Percentiles rank a stretch among this genome's conserved stretches.
These are phyloP conservation scores for Pseudovirgaria hyperparasitica DNA, from an alignment of 2,329 filamentous ascomycete species.

Conservation along the genomic window DNA sequence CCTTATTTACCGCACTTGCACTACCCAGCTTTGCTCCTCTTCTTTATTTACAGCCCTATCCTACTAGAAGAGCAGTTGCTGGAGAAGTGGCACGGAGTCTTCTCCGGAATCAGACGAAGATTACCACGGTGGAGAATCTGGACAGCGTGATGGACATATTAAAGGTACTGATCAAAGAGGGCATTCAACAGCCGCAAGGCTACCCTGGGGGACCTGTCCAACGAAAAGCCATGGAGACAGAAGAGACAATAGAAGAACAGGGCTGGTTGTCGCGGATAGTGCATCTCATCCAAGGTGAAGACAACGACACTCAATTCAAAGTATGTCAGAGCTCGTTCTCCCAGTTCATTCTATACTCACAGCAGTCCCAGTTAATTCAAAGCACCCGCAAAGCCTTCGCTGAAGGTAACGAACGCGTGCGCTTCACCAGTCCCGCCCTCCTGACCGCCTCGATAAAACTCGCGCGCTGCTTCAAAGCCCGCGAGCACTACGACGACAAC, in stretches of 20 bases:
- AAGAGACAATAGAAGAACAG: slow-evolving; percentile 96
- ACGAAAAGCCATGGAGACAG: slow-evolving; percentile 70
- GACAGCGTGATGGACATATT: slow-evolving; percentile 82
- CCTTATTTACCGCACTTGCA: slow-evolving; percentile 90
- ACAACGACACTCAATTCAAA: slow-evolving; percentile 91
- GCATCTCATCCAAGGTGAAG: slow-evolving; percentile 67
- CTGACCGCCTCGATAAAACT: slow-evolving; percentile 85
- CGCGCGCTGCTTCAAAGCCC: slow-evolving; percentile 73
- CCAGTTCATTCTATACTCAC: slow-evolving; percentile 53
- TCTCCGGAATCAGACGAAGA: slow-evolving; percentile 68
- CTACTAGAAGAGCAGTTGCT: slow-evolving; percentile 79
- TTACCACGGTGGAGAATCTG: slow-evolving; percentile 65
- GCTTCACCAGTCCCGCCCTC: slow-evolving; percentile 86
- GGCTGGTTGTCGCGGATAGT: slow-evolving; percentile 90
- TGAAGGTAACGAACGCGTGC: slow-evolving; percentile 89
- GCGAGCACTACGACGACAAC: slow-evolving; percentile 75
- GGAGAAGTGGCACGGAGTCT: slow-evolving; percentile 75
- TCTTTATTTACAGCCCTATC: slow-evolving; percentile 82
- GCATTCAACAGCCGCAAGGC: slow-evolving; percentile 64
- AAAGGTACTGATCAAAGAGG: slow-evolving; percentile 87
- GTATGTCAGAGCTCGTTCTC: slow-evolving; percentile 19
- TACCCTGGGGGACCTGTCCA: slow-evolving; percentile 69
- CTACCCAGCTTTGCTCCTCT: slow-evolving; percentile 86
- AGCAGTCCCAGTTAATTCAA: slow-evolving; percentile 74
- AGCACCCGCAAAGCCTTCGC: slow-evolving; percentile 73